Evolutionary conservation across 495 filamentous ascomycete species (phyloP).

Genomic region (Pyronema omphalodes): DNA sequence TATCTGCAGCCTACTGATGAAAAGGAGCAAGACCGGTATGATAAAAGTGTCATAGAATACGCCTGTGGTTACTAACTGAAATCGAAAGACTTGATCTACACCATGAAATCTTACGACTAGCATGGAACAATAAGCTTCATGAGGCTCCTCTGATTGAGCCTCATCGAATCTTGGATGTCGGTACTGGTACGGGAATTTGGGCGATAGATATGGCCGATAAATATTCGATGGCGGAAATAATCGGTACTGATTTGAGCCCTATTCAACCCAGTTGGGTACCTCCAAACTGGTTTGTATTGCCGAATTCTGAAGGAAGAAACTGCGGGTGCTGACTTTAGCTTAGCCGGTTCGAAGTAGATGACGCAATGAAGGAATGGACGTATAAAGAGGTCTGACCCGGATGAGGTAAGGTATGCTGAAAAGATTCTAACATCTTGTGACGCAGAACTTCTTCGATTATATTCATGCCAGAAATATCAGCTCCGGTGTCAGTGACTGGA

Average conservation of each 20-base stretch:
- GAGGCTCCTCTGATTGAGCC: constrained; percentile 10
- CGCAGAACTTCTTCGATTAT: constrained; percentile 25
- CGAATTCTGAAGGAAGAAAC: not conserved
- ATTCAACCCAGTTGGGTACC: not conserved
- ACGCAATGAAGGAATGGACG: constrained; percentile 27
- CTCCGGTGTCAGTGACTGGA: constrained; percentile 24
- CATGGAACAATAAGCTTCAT: constrained; percentile 14
- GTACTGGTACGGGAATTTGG: constrained; percentile 20
- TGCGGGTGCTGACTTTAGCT: constrained; percentile 4
- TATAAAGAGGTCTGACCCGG: constrained; percentile 10
- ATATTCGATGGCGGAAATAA: not conserved
- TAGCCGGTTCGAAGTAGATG: constrained; percentile 28
- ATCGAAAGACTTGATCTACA: not conserved
- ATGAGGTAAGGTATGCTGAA: not conserved
- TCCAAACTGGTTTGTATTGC: not conserved
- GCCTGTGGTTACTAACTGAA: not conserved
- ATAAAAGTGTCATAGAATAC: not conserved
- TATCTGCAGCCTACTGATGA: not conserved
- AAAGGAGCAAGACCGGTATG: not conserved
- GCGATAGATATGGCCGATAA: constrained; percentile 2
- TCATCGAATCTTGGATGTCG: constrained; percentile 10
- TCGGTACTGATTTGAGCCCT: not conserved
- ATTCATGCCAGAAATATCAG: constrained; percentile 26
- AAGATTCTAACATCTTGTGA: not conserved
- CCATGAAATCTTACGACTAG: constrained; percentile 18